Base-by-base conservation (phyloP, 208 protist genomes). In the Trypanosoma scelopori region DNA sequence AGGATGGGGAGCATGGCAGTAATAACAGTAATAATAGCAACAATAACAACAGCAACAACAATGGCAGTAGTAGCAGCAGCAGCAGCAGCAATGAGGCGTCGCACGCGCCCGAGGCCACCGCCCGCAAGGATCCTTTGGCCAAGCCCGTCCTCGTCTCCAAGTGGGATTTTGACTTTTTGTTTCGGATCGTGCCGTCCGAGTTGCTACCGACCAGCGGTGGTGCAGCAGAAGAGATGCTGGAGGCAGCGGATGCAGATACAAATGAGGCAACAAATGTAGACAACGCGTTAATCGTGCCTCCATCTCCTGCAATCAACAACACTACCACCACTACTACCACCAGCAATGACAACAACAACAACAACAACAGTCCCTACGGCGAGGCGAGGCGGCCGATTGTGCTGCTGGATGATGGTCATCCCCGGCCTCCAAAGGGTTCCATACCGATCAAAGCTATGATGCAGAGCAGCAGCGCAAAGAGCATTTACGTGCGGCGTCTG, bases 141-240 rank as follows among this genome's bases (percentile, higher is more conserved):
- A 30, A 59, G 20, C 25, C 41, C 15, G 4, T 69, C 16, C 22
- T 60, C 9, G 41, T 67, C 7, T 37, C 53, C 18, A 73, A 69
- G 32, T 82, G 78, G 82, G 69, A 77, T 20, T 87, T 87, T 58
- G 82, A 84, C 7, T 87, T 87, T 74, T 75, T 84, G 9, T 78
- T 87, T 55, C 74, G 78, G 30, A 71, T 64, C n/a, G 32, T 76
- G 42, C 57, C 39, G 7, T 76, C 56, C 23, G 66, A 71, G 28
- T 56, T 65, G 5, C 30, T 65, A 35, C 45, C 22, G 9, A 37
- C 55, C 42, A 7, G 35, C 25, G 32, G 25, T 15, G 65, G 48
- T 37, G 32, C 32, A 3, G 32, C 3, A 9, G 32, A 3, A 9
- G 32, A 37, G 32, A 9, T 37, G 32, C 32, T 37, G 32, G 32